Conservation (phyloP, 2,329 filamentous ascomycete genomes). For the Pseudopithomyces maydicus region DNA sequence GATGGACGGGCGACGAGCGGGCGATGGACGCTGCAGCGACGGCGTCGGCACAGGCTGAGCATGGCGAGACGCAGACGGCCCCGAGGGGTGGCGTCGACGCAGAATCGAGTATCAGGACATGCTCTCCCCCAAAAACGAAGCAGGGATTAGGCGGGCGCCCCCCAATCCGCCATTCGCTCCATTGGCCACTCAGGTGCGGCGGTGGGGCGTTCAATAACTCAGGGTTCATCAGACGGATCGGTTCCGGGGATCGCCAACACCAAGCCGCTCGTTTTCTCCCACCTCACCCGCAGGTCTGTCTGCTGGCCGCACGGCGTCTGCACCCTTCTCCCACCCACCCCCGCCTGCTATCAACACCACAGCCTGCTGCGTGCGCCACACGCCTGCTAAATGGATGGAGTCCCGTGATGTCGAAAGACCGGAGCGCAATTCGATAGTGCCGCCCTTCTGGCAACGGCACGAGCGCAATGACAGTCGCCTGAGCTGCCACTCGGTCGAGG, state of each 20-base stretch:
- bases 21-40: not conserved
- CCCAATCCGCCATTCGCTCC: not conserved
- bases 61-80: too few relatives aligned
- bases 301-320: not conserved
- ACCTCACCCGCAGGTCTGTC: not conserved
- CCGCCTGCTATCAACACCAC: not conserved
- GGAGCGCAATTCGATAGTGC: constrained; percentile 44
- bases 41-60: not conserved
- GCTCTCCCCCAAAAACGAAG: not conserved
- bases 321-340: not conserved
- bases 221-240: not conserved
- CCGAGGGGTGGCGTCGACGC: not conserved
- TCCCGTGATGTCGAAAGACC: constrained; percentile 25
- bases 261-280: not conserved
- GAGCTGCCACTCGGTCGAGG: constrained; percentile 41
- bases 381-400: constrained; percentile 48
- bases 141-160: constrained; percentile 6
- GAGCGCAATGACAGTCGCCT: constrained; percentile 44
- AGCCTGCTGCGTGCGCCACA: constrained; percentile 21
- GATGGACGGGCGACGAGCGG: too few relatives aligned
- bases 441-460: constrained; percentile 55
- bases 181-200: constrained; percentile 1
- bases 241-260: not conserved
- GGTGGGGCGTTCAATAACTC: not conserved
- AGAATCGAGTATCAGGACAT: not conserved